phyloP scores from a whole-genome alignment of 2,329 filamentous ascomycete species.

The Gyromitra esculenta region DNA sequence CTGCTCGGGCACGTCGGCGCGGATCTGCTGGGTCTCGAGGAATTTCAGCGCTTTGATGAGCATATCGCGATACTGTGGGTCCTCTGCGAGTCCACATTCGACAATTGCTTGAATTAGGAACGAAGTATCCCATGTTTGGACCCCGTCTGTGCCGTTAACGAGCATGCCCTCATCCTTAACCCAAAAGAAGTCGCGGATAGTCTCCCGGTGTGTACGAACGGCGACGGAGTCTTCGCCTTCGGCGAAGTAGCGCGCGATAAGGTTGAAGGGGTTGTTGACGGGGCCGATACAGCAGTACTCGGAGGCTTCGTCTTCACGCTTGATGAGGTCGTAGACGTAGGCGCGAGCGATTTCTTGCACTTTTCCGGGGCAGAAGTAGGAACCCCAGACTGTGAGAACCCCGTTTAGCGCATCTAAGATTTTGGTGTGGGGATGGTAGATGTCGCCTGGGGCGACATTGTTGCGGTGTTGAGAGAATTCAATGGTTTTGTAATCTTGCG shows the following conservation, averaged over 20 bases:
- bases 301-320: constrained; percentile 93
- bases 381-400: constrained; percentile 81
- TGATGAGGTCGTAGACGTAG: constrained; percentile 82
- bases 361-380: constrained; percentile 74
- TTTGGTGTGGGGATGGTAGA: constrained; percentile 93
- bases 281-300: constrained; percentile 86
- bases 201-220: constrained; percentile 79
- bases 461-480: constrained; percentile 82
- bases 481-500: constrained; percentile 79
- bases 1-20: constrained; percentile 80
- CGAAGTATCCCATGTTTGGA: constrained; percentile 95
- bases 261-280: constrained; percentile 90
- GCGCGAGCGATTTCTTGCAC: constrained; percentile 78
- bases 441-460: constrained; percentile 79
- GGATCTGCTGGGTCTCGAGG: constrained; percentile 89
- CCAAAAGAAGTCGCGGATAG: constrained; percentile 88
- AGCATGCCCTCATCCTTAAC: constrained; percentile 92
- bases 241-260: constrained; percentile 82
- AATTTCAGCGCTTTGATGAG: constrained; percentile 83
- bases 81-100: constrained; percentile 79
- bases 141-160: constrained; percentile 96
- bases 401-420: constrained; percentile 81
- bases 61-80: constrained; percentile 83
- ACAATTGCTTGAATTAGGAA: constrained; percentile 86
- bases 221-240: constrained; percentile 79